phyloP scores from a whole-genome alignment of 1,284 basidiomycete species.

The Puccinia novopanici region DNA sequence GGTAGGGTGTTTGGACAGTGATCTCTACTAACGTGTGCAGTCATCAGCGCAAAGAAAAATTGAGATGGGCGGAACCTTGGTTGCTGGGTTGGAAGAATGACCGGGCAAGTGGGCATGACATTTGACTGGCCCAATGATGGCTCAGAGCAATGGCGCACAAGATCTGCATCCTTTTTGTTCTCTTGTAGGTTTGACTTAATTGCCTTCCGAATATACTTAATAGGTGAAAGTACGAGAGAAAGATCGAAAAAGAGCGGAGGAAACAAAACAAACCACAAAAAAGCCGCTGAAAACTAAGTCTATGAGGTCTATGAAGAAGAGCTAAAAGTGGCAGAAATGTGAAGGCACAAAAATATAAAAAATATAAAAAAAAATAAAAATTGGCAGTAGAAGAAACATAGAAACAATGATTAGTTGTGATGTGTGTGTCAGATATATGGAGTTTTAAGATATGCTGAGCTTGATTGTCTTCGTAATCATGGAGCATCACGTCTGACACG shows the following conservation, averaged over 20 bases:
- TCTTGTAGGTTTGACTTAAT: background rate
- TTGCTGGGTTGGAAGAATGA: background rate
- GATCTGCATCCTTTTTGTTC: background rate
- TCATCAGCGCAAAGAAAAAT: background rate
- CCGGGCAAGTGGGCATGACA: background rate
- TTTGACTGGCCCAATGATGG: background rate
- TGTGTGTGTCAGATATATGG: too few relatives aligned
- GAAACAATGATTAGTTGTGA: background rate
- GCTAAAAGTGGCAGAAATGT: background rate
- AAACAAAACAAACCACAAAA: background rate
- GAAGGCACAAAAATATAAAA: too few relatives aligned
- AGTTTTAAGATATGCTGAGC: too few relatives aligned
- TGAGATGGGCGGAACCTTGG: background rate
- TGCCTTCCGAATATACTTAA: background rate
- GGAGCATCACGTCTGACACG: background rate
- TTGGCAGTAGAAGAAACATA: background rate
- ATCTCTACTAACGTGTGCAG: too few relatives aligned
- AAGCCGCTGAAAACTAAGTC: background rate
- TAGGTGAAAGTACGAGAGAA: background rate
- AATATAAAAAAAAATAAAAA: background rate
- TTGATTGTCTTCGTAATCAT: too few relatives aligned
- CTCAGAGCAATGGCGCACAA: background rate
- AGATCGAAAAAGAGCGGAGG: background rate
- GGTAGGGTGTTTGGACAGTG: too few relatives aligned
- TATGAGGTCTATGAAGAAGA: background rate